Base-by-base conservation (phyloP, 805 yeast species). In the Ogataea ganodermae region DNA sequence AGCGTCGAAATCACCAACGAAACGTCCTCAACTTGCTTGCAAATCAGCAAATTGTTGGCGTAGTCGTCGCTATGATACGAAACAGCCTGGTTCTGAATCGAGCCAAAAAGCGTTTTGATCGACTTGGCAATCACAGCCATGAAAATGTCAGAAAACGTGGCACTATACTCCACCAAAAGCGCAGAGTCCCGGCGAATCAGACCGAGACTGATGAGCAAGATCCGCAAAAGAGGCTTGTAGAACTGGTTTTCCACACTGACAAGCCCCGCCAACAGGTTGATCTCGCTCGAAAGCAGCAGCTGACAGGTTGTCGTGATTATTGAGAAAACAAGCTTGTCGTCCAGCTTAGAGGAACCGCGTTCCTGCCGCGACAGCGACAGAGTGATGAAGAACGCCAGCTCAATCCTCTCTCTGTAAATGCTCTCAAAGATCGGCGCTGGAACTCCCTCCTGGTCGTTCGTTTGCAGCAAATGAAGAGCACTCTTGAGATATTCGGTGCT, bases 121-220 rank as follows among this genome's bases (percentile, higher is more conserved):
- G 94, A 89, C 53, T 76, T 79, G 6, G 88, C 79, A 23, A 86
- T 75, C 10, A 87, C 78, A 33, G 77, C 64, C 42, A 80, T 85
- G 58, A 88, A 83, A 32, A 84, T 75, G 50, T 71, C 83, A 39
- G 74, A 59, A 49, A 86, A 68, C 2, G 79, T 71, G 44, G 79
- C 76, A 16, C 81, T 74, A 46, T 76, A 67, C 42, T 77, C 73
- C 17, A 74, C 61, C 16, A 83, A 59, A 2, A 72, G 31, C 6
- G 66, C 66, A 1, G 73, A 60, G 17, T 76, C 72, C 2, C 71
- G 62, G 6, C 71, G 68, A 2, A 79, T 67, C 55, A 77, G 57
- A 2, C 70, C 66, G 42, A 85, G 65, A 3, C 78, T 62, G 24
- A 81, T 73, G 45, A 78, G 70, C 2, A 82, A 62, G 0, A 81